phyloP scores from a whole-genome alignment of 1,284 basidiomycete species.

The Moesziomyces globuligerus region DNA sequence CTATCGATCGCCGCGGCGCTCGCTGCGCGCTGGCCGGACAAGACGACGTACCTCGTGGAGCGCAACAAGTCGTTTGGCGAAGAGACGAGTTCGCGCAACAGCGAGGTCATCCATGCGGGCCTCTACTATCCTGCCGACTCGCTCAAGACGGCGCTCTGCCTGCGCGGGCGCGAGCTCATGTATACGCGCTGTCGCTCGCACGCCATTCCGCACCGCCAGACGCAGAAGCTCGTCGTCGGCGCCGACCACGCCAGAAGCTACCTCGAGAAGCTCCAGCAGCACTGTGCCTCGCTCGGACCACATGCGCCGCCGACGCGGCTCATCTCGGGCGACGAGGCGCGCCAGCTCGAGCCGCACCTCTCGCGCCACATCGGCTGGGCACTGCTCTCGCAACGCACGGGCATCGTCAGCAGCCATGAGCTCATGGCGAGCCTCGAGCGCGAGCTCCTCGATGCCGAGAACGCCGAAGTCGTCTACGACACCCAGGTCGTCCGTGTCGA shows the following conservation, averaged over 20 bases:
- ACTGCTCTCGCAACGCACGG: conserved; percentile 85
- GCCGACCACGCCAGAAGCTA: conserved; percentile 41
- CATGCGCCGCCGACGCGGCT: conserved; percentile 72
- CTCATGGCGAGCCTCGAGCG: conserved; percentile 80
- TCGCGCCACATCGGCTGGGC: conserved; percentile 78
- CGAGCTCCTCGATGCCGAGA: conserved; percentile 78
- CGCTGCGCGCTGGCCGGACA: conserved; percentile 75
- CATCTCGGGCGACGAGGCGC: conserved; percentile 78
- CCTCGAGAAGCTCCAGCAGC: conserved; percentile 47
- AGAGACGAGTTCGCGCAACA: conserved; percentile 79
- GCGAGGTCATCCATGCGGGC: conserved; percentile 90
- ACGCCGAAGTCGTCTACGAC: conserved; percentile 80
- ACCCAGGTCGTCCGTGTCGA: conserved; percentile 91
- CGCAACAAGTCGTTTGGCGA: conserved; percentile 71
- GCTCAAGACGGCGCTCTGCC: conserved; percentile 85
- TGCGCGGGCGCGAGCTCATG: conserved; percentile 85
- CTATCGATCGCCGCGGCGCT: conserved; percentile 85
- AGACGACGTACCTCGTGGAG: conserved; percentile 86
- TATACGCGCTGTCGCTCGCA: conserved; percentile 80
- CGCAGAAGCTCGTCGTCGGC: conserved; percentile 75
- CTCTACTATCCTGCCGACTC: conserved; percentile 81
- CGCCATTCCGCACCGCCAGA: conserved; percentile 77
- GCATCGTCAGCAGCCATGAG: conserved; percentile 88
- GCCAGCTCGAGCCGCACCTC: conserved; percentile 82
- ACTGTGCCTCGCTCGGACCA: conserved; percentile 39